Percentiles rank a stretch among this genome's conserved stretches.
These are phyloP conservation scores for Diaporthe ilicicola DNA, from an alignment of 2,329 filamentous ascomycete species.

Conservation along the genomic window DNA sequence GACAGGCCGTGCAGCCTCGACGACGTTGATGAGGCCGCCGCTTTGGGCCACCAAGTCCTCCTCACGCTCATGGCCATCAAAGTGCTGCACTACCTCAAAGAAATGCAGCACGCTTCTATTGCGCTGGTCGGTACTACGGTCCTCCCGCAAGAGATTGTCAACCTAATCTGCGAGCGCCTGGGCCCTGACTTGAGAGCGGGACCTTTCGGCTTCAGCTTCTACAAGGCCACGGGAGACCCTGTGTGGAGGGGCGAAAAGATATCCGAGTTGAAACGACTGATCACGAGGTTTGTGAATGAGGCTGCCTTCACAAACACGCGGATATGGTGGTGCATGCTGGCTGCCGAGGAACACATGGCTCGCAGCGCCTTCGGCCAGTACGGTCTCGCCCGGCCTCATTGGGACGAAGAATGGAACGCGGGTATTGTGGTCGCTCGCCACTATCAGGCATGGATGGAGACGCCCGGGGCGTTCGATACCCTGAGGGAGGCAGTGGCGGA, in stretches of 20 bases:
- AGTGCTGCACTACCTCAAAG: not conserved
- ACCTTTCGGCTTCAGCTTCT: too few relatives aligned
- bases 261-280: not conserved
- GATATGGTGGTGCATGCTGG: not conserved
- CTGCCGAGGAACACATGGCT: not conserved
- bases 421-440: not conserved
- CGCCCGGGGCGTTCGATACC: not conserved
- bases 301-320: not conserved
- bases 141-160: not conserved
- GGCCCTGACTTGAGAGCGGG: too few relatives aligned
- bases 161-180: too few relatives aligned
- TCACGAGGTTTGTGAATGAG: not conserved
- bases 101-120: not conserved
- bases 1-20: not conserved
- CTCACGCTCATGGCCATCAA: not conserved
- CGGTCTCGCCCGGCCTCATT: accelerated
- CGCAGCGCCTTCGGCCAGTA: not conserved
- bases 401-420: not conserved
- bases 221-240: too few relatives aligned
- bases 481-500: not conserved
- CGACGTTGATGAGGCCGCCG: too few relatives aligned
- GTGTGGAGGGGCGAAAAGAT: not conserved
- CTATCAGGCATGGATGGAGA: not conserved
- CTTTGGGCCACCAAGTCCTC: not conserved
- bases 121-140: accelerated